Base-by-base conservation (phyloP, 2,329 filamentous ascomycete genomes). In the Ophiocordyceps australis region DNA sequence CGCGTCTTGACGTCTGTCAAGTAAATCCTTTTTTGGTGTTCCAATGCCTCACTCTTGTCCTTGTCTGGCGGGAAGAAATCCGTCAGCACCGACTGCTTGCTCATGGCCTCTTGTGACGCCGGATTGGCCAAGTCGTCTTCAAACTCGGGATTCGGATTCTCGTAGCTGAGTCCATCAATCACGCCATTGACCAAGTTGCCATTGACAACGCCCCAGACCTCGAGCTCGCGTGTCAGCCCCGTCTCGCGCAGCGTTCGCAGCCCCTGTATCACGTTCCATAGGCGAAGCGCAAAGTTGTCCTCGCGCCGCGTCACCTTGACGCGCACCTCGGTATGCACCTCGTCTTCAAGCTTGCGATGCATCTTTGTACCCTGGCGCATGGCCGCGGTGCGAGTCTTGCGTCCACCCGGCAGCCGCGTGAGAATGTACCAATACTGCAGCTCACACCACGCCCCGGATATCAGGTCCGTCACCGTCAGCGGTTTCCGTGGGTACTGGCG, bases 361-460 rank as follows among this genome's bases (percentile, higher is more conserved):
- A 95, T 68, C 20, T 62, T 70, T 20, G 70, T 74, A 0, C 89
- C 89, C 27, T 70, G 64, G 43, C 73, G 75, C 89, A 98, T 98
- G 1, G 81, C 82, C 3, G 65, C 50, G 1, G 85, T 95, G 18
- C 61, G 61, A 28, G 66, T 75, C 44, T 78, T 85, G 30, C 67
- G 68, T 1, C 86, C 89, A 41, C 75, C 57, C 0, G 63, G 65
- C 4, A 68, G 69, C 28, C 69, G 73, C 4, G 74, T 79, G 28
- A 98, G 61, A 0, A 72, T 80, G 51, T 91, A 94, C 59, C 73
- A 83, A 41, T 93, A 91, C 46, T 95, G 85, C 31, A 95, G 49
- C 49, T 98, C 86, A 47, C 89, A 98, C 89, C 89, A 98, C 7
- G 85, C 75, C 3, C 85, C 85, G 2, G 81, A 77, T 1, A 85